Conservation (phyloP, 176 grass and related monocot species). For the Juncus effusus region DNA sequence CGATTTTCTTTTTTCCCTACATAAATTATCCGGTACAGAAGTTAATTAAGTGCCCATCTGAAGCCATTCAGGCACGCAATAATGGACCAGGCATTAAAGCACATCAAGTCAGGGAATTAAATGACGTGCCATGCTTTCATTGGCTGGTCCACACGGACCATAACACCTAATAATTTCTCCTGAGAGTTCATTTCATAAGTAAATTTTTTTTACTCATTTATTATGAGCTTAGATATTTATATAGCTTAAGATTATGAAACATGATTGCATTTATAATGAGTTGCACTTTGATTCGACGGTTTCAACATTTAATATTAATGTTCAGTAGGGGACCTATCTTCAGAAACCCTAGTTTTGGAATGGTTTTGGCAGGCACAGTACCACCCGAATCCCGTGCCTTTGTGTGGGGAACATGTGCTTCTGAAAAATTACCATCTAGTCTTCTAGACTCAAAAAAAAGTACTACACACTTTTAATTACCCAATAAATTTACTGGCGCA, state of each 20-base stretch:
- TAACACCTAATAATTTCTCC: no score
- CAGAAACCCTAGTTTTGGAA: slow-evolving; percentile 6
- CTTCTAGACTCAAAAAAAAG: neutral
- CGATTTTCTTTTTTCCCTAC: neutral
- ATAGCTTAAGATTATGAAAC: neutral
- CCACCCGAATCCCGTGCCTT: no score
- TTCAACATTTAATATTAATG: slow-evolving; percentile 7
- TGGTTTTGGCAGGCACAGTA: no score
- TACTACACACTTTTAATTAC: neutral
- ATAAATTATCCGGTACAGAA: no score
- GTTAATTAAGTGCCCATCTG: no score
- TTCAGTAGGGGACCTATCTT: neutral
- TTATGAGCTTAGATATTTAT: neutral
- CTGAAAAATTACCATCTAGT: neutral
- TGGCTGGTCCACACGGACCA: no score
- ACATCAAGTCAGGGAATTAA: no score
- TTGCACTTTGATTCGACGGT: neutral
- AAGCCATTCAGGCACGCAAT: no score
- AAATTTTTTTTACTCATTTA: slow-evolving; percentile 5
- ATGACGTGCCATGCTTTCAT: no score
- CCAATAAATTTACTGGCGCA: no score
- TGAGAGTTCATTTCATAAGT: no score
- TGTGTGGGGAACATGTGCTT: neutral
- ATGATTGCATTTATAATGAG: neutral
- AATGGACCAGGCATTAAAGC: no score